A percentile compares a stretch with the other conserved stretches of the same genome.
phyloP scores from a whole-genome alignment of 495 filamentous ascomycete species.

The Podospora appendiculata region DNA sequence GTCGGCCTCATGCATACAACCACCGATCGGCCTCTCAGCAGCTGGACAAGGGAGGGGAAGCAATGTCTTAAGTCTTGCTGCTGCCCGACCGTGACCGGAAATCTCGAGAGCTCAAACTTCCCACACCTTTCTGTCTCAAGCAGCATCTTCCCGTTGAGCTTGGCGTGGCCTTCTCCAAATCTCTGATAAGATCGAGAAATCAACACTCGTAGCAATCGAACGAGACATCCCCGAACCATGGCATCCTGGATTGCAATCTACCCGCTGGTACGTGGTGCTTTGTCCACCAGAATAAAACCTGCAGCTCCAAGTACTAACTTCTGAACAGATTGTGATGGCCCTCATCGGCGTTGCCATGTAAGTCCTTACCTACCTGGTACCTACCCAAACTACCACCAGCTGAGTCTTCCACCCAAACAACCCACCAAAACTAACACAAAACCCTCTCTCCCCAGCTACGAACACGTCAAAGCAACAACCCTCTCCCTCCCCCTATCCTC shows the following conservation, averaged over 20 bases:
- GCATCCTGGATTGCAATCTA: not conserved
- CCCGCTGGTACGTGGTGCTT: not conserved
- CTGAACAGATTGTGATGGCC: constrained; percentile 10
- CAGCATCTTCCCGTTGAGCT: not conserved
- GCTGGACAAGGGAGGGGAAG: too few species aligned
- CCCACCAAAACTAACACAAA: not conserved
- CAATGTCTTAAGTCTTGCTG: not conserved
- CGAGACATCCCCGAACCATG: not conserved
- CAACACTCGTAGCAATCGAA: not conserved
- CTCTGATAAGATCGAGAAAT: not conserved
- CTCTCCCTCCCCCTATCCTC: constrained; percentile 46
- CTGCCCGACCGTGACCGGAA: not conserved
- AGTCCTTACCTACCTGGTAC: not conserved
- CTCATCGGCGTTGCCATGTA: constrained; percentile 26
- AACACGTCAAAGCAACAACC: constrained; percentile 34
- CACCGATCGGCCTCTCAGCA: too few species aligned
- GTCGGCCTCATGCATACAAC: too few species aligned
- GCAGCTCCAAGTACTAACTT: not conserved
- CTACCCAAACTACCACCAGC: not conserved
- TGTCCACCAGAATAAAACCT: not conserved
- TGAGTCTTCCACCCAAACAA: too few species aligned
- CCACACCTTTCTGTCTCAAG: not conserved
- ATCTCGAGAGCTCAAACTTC: not conserved
- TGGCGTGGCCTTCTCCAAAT: not conserved
- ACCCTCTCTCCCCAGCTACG: constrained; percentile 31